Percentiles rank a stretch among this genome's conserved stretches.
Evolutionary conservation across 768 basidiomycete species (phyloP).

Genomic region (Boletus rex-veris): DNA sequence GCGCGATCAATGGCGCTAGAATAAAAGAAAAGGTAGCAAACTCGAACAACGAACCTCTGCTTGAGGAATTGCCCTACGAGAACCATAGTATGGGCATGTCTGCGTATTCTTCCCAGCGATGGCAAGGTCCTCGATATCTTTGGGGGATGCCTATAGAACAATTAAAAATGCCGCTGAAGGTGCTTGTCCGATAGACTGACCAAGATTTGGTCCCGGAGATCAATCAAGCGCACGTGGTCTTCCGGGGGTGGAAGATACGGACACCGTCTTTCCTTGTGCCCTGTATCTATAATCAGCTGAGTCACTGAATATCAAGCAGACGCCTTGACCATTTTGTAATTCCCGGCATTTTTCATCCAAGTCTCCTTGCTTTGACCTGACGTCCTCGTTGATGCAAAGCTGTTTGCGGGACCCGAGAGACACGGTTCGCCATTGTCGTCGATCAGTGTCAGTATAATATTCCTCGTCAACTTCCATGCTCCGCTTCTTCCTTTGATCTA

Average conservation of each 20-base stretch:
- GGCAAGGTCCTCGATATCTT: constrained; percentile 94
- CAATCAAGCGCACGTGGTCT: constrained; percentile 69
- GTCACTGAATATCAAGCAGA: neutral
- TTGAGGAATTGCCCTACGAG: constrained; percentile 81
- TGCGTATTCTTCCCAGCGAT: constrained; percentile 59
- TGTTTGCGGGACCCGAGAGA: constrained; percentile 88
- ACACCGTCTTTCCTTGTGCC: constrained; percentile 68
- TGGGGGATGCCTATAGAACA: constrained; percentile 65
- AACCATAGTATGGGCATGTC: constrained; percentile 92
- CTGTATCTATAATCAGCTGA: constrained; percentile 31
- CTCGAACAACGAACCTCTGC: constrained; percentile 61
- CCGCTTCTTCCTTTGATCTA: constrained; percentile 19
- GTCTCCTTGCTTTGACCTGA: constrained; percentile 60
- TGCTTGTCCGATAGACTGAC: constrained; percentile 35
- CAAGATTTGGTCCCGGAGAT: constrained; percentile 84
- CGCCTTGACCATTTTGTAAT: constrained; percentile 56
- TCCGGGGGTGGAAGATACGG: constrained; percentile 67
- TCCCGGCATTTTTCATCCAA: constrained; percentile 89
- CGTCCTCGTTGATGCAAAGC: constrained; percentile 85
- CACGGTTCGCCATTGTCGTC: constrained; percentile 54
- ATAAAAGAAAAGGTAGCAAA: neutral
- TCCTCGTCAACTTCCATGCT: constrained; percentile 21
- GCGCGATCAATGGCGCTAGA: neutral
- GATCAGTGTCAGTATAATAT: constrained; percentile 24
- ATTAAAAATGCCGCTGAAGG: neutral